Base-by-base conservation (phyloP, 768 basidiomycete species). In the Pleurotus giganteus region DNA sequence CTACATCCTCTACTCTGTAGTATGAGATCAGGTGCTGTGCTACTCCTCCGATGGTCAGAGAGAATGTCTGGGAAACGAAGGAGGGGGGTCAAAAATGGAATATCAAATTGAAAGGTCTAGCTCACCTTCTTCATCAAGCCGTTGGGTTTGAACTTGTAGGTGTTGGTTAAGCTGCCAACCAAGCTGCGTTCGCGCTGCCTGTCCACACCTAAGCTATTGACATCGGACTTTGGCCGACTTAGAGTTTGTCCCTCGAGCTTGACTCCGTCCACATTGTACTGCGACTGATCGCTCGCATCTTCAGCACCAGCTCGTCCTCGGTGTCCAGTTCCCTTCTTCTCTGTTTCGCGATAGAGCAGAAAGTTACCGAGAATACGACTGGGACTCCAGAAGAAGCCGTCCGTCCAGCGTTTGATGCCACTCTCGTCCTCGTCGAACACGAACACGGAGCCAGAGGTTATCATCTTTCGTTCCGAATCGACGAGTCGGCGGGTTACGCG, bases 341-440 rank as follows among this genome's bases (percentile, higher is more conserved):
- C 92, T 4, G 91, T 93, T 73, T 97, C 92, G 59, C 94, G 88
- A 72, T 98, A 98, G 58, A 96, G 85, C 63, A 98, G 76, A 66
- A 97, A 98, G 69, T 98, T 98, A 63, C 92, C 92, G 56, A 97
- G 74, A 24, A 97, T 97, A 55, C 95, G 79, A 60, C 87, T 89
- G 0, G 95, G 95, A 61, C 88, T 91, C 95, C 95, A 97, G 67
- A 89, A 89, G 67, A 91, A 87, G n/a, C 94, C 94, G 71, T 98
- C 95, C 1, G 95, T 98, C 91, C 94, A 97, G 41, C 95, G 82
- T 74, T 95, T 96, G 75, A 98, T 98, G 24, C 94, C 94, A 64
- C 91, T 93, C 72, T 96, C 94, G 63, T 93, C 89, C 75, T 97
- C 95, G 69, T 98, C 93, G 65, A 97, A 98, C 60, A 97, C 95